Conservation (phyloP, 106 monocot genomes). For the Phalaenopsis aphrodite region DNA sequence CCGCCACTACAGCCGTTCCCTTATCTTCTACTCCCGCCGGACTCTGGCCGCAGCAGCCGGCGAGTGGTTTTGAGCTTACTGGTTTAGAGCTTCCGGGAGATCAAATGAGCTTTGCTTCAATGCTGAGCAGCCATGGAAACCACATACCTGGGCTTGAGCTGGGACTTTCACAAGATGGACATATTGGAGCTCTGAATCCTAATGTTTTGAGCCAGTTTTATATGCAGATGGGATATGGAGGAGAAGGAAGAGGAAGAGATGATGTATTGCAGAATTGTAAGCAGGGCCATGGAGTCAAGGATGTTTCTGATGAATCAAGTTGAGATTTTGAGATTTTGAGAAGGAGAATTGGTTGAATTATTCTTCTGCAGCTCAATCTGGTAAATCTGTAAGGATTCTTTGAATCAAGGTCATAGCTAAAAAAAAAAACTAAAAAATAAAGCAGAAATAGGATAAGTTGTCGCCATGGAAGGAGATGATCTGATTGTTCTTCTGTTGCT, state of each 20-base stretch:
- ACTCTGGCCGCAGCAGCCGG: not conserved
- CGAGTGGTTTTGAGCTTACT: not conserved
- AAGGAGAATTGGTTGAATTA: not conserved
- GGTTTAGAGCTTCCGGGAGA: slow-evolving; percentile 9
- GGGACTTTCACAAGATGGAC: slow-evolving; percentile 29
- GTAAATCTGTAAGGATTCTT: not conserved
- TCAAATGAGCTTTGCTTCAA: slow-evolving; percentile 21
- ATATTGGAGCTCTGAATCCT: slow-evolving; percentile 12
- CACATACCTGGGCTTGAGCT: slow-evolving; percentile 32
- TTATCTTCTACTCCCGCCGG: not conserved
- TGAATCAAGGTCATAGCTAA: not conserved
- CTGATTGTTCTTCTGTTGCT: not conserved
- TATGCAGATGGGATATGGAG: slow-evolving; percentile 17
- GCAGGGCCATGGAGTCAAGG: not conserved
- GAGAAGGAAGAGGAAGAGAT: slow-evolving; percentile 4
- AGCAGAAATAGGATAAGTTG: not conserved
- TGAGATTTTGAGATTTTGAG: not conserved
- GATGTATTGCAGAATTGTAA: slow-evolving; percentile 4
- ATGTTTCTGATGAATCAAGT: slow-evolving; percentile 19
- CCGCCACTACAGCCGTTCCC: slow-evolving; percentile 5
- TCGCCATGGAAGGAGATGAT: not conserved
- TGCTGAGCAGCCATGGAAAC: slow-evolving; percentile 14
- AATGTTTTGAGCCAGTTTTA: slow-evolving; percentile 26
- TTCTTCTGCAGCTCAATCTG: not conserved
- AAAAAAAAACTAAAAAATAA: not conserved